Percentiles rank a stretch among this genome's conserved stretches.
Evolutionary conservation across 2,329 filamentous ascomycete genomes (phyloP).

Genomic region (Trichoderma sp.): DNA sequence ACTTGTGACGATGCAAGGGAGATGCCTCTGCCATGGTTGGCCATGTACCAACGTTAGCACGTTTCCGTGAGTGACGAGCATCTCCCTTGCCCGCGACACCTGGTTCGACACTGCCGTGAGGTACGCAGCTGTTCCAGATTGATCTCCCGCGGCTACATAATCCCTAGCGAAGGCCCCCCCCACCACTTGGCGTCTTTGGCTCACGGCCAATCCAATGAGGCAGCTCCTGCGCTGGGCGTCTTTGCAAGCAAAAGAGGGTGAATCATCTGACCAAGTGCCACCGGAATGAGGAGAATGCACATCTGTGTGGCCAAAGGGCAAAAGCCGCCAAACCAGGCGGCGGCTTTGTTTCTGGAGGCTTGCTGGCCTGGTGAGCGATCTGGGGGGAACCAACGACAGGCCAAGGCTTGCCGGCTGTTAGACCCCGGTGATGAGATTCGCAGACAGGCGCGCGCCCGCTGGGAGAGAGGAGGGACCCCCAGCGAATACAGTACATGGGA

Average conservation of each 20-base stretch:
- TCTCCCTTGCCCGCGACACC: constrained; percentile 19
- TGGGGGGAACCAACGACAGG: neutral
- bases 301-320: neutral
- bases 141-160: constrained; percentile 20
- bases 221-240: neutral
- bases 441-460: constrained; percentile 3
- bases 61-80: neutral
- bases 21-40: neutral
- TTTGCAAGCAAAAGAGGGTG: neutral
- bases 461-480: neutral
- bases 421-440: neutral
- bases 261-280: neutral
- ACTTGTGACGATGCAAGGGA: neutral
- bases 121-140: constrained; percentile 21
- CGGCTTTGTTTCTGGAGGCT: neutral
- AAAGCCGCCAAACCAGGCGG: neutral
- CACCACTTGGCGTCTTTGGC: constrained; percentile 1
- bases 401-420: neutral
- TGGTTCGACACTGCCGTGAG: constrained; percentile 12
- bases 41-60: neutral
- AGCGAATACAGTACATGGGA: neutral
- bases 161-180: constrained; percentile 5
- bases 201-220: neutral
- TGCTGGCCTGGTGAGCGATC: neutral
- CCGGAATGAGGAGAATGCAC: neutral